phyloP scores from a whole-genome alignment of 2,329 filamentous ascomycete genomes.

The Calonectria ilicicola region DNA sequence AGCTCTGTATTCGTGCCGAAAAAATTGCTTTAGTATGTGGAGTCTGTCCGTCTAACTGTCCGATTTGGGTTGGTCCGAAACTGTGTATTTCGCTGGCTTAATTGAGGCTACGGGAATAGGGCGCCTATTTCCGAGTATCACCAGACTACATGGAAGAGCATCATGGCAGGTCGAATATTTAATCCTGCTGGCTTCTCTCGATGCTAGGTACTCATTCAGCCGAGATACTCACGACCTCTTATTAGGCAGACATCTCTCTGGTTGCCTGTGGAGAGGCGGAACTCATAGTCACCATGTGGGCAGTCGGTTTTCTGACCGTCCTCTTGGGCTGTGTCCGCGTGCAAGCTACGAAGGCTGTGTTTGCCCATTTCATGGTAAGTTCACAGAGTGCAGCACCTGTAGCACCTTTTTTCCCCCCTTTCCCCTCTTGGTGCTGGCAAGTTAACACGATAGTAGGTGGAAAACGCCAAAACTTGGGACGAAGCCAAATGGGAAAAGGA shows the following conservation, averaged over 20 bases:
- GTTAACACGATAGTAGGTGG: neutral
- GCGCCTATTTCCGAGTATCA: neutral
- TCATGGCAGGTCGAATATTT: neutral
- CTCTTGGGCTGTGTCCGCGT: neutral
- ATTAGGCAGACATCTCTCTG: neutral
- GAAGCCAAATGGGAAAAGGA: constrained; percentile 9
- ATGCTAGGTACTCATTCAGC: no score
- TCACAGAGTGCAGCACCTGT: neutral
- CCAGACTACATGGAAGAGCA: neutral
- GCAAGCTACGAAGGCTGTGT: neutral
- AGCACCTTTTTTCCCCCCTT: neutral
- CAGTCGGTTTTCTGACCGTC: neutral
- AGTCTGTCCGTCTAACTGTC: neutral
- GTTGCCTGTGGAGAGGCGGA: neutral
- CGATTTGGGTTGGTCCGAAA: neutral
- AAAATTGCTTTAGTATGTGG: neutral
- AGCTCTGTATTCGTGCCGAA: neutral
- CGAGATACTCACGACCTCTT: neutral
- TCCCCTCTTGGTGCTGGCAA: no score
- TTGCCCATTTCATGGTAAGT: constrained; percentile 3
- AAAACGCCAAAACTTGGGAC: constrained; percentile 10
- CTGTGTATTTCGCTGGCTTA: neutral
- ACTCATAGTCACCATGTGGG: neutral
- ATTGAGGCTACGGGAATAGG: neutral
- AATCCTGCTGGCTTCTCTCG: neutral